Conservation (phyloP, 441 rosid species). For the Gossypium davidsonii region DNA sequence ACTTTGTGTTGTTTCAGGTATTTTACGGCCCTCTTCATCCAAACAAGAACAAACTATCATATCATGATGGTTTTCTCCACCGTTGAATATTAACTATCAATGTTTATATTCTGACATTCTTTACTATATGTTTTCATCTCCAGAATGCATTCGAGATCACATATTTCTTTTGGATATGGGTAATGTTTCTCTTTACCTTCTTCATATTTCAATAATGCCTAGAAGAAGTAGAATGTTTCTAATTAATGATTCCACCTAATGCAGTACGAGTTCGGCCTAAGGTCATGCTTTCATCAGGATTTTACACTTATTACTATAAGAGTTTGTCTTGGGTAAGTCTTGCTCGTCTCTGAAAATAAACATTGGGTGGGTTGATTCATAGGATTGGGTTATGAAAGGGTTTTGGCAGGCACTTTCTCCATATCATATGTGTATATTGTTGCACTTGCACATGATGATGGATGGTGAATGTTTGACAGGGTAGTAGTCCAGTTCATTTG, state of each 20-base stretch:
- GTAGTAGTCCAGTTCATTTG: conserved; percentile 72
- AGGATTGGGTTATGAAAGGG: too few relatives aligned
- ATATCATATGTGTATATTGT: not conserved
- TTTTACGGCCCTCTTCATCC: not conserved
- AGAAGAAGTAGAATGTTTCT: not conserved
- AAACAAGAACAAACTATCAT: not conserved
- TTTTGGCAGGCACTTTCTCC: not conserved
- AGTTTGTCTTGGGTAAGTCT: conserved; percentile 61
- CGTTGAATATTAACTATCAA: not conserved
- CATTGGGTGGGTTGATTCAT: too few relatives aligned
- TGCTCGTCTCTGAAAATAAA: not conserved
- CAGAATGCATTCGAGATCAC: conserved; percentile 99
- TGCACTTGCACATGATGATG: not conserved
- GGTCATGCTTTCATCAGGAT: conserved; percentile 69
- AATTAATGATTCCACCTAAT: conserved; percentile 5
- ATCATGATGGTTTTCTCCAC: not conserved
- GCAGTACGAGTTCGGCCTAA: conserved; percentile 90
- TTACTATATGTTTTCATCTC: conserved; percentile 12
- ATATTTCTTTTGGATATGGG: conserved; percentile 95
- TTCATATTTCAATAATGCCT: not conserved
- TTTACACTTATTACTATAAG: conserved; percentile 37
- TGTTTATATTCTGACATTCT: conserved; percentile 10
- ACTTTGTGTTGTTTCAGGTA: conserved; percentile 89
- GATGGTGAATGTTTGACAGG: conserved; percentile 28
- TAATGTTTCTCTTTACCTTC: conserved; percentile 23